These are phyloP conservation scores for Phlebopus sp. DNA, from an alignment of 1,284 basidiomycete genomes.

Conservation along the genomic window DNA sequence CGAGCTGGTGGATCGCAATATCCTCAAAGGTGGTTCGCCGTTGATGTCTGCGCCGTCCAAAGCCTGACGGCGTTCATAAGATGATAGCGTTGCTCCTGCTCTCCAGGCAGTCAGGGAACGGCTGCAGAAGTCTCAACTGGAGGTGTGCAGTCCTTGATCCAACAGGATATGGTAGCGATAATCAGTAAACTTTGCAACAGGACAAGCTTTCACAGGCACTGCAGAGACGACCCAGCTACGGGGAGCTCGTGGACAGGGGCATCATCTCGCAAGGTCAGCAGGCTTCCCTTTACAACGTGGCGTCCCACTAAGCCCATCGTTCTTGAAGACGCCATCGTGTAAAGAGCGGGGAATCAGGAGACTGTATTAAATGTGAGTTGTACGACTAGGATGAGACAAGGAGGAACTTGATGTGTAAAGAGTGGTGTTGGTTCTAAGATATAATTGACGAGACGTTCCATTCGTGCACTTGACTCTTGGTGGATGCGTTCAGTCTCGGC, in stretches of 20 bases:
- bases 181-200: slow-evolving; percentile 32
- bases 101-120: slow-evolving; percentile 65
- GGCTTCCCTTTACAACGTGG: neutral
- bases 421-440: too few relatives aligned
- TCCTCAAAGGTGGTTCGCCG: slow-evolving; percentile 60
- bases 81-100: slow-evolving; percentile 68
- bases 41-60: neutral
- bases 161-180: slow-evolving; percentile 1
- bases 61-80: slow-evolving; percentile 32
- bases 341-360: neutral
- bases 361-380: too few relatives aligned
- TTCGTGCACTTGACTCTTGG: too few relatives aligned
- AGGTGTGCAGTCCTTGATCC: slow-evolving; percentile 39
- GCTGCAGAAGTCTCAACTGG: slow-evolving; percentile 65
- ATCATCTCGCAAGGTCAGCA: slow-evolving; percentile 44
- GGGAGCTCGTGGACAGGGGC: slow-evolving; percentile 70
- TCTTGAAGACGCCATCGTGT: neutral
- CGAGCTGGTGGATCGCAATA: slow-evolving; percentile 71
- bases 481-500: slow-evolving; percentile 2
- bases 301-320: neutral
- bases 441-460: too few relatives aligned
- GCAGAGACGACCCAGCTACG: slow-evolving; percentile 60
- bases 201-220: slow-evolving; percentile 70
- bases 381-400: too few relatives aligned
- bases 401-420: too few relatives aligned